Evolutionary conservation across 768 basidiomycete genomes (phyloP), one percentile per base, ranked within the genome.

Genomic region (Boletus sp.): DNA sequence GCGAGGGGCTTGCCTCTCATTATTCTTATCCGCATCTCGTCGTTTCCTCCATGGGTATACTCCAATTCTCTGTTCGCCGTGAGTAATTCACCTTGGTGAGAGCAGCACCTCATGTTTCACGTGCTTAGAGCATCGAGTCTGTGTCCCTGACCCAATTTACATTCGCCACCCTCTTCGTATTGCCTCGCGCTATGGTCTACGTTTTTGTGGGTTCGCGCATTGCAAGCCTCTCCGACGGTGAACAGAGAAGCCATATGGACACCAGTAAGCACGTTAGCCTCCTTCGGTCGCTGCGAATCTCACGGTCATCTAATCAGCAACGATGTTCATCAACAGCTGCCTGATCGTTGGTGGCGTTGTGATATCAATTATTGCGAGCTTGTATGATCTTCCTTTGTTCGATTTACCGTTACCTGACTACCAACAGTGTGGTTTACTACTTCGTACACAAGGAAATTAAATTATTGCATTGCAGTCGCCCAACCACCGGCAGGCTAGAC

Each of bases 21-120:
- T 40, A 81, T 92, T 61, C 79, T 94, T 47, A 87, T 94, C 58
- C 85, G 92, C 14, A 69, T 90, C 20, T 92, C 89, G 4, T 86
- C 92, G 5, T 83, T 94, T 69, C 91, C 90, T 46, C 90, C 92
- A 3, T 93, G 90, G 89, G 87, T 89, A 0, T 94, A 92, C 65
- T 84, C 86, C n/a, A 93, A 92, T 57, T 76, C 85, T 0, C 75
- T 94, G 18, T 91, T 91, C 64, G 85, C 89, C 24, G 89, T 89
- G 62, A 73, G 86, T 77, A 36, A 58, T 50, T 47, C 14, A 28
- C 9, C 28, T 53, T 36, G 15, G 36, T 47, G 36, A 36, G 51
- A 53, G 9, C 56, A 44, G 10, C 53, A 37, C 14, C 49, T 64
- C 45, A 64, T 40, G 11, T n/a, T 36, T n/a, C 52, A 44, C 12